These are phyloP conservation scores for Ascoidea rubescens DNA, from an alignment of 805 yeast species.

Conservation along the genomic window DNA sequence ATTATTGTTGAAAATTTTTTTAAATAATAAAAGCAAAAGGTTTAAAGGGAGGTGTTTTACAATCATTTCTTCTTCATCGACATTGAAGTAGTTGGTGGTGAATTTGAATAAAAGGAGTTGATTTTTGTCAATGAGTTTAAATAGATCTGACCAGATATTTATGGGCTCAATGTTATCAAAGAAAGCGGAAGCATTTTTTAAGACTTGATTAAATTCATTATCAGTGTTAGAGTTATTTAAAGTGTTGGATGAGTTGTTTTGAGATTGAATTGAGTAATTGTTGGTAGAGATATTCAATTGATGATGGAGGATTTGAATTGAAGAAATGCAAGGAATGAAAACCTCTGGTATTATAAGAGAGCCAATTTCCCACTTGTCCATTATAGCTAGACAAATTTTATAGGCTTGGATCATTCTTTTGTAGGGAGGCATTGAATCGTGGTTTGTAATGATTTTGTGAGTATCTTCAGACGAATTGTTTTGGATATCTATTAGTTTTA, in stretches of 20 bases:
- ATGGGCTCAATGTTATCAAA: slow-evolving; percentile 80
- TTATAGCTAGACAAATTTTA: slow-evolving; percentile 52
- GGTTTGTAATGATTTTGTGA: slow-evolving; percentile 12
- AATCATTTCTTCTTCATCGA: slow-evolving; percentile 80
- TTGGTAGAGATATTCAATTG: background rate
- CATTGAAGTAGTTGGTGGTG: slow-evolving; percentile 50
- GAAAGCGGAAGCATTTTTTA: slow-evolving; percentile 49
- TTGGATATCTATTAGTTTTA: slow-evolving; percentile 23
- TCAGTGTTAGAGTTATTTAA: slow-evolving; percentile 6
- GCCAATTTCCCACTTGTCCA: slow-evolving; percentile 95
- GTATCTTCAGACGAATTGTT: slow-evolving; percentile 1
- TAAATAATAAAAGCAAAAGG: slow-evolving; percentile 31
- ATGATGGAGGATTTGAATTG: slow-evolving; percentile 22
- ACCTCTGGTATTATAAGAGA: slow-evolving; percentile 54
- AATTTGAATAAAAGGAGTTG: slow-evolving; percentile 40
- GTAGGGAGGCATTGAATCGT: slow-evolving; percentile 12
- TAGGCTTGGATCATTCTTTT: slow-evolving; percentile 35
- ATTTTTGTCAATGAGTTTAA: slow-evolving; percentile 14
- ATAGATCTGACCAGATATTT: slow-evolving; percentile 60
- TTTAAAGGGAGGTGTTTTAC: slow-evolving; percentile 64
- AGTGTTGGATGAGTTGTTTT: background rate
- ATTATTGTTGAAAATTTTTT: slow-evolving; percentile 9
- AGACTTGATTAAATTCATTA: slow-evolving; percentile 26
- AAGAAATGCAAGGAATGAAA: slow-evolving; percentile 47
- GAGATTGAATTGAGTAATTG: too few relatives aligned